phyloP scores from a whole-genome alignment of 192 early-diverging fungal species.

The Thoreauomyces humboldtii region DNA sequence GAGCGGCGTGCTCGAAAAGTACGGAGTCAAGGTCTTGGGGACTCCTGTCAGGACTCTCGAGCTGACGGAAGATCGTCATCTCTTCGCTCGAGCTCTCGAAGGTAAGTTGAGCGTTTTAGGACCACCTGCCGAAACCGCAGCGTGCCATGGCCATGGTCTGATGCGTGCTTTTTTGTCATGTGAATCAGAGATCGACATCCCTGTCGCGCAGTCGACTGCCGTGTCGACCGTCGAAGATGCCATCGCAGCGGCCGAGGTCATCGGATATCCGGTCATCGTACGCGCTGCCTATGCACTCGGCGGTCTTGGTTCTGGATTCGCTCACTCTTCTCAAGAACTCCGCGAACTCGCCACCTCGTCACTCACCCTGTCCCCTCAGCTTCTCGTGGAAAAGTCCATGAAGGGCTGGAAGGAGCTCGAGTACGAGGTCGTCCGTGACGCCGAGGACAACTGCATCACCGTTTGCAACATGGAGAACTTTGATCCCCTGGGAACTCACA shows the following conservation, averaged over 20 bases:
- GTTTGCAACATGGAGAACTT: slow-evolving; percentile 99
- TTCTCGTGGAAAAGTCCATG: slow-evolving; percentile 94
- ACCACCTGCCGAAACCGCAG: too few species aligned
- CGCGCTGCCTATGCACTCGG: slow-evolving; percentile 93
- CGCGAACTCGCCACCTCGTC: slow-evolving; percentile 78
- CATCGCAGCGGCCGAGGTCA: slow-evolving; percentile 74
- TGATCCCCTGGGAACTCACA: slow-evolving; percentile 98
- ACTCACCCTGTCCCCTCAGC: slow-evolving; percentile 83
- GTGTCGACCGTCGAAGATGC: slow-evolving; percentile 87
- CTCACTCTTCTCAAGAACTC: slow-evolving; percentile 70
- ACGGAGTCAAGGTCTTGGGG: slow-evolving; percentile 88
- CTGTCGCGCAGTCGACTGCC: slow-evolving; percentile 84
- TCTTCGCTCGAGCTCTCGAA: slow-evolving; percentile 91
- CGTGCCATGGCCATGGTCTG: too few species aligned
- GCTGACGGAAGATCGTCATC: slow-evolving; percentile 90
- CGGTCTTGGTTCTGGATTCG: slow-evolving; percentile 97
- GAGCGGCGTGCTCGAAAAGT: slow-evolving; percentile 74
- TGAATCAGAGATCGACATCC: slow-evolving; percentile 71
- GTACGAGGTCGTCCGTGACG: slow-evolving; percentile 97
- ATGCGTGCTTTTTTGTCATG: slow-evolving; percentile 25
- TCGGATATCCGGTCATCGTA: slow-evolving; percentile 93
- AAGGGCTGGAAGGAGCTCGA: slow-evolving; percentile 99
- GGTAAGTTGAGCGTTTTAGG: too few species aligned
- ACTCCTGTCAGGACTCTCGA: slow-evolving; percentile 92
- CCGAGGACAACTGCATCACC: slow-evolving; percentile 95